phyloP scores from a whole-genome alignment of 1,284 basidiomycete genomes.

The Leccinum pachyderme region DNA sequence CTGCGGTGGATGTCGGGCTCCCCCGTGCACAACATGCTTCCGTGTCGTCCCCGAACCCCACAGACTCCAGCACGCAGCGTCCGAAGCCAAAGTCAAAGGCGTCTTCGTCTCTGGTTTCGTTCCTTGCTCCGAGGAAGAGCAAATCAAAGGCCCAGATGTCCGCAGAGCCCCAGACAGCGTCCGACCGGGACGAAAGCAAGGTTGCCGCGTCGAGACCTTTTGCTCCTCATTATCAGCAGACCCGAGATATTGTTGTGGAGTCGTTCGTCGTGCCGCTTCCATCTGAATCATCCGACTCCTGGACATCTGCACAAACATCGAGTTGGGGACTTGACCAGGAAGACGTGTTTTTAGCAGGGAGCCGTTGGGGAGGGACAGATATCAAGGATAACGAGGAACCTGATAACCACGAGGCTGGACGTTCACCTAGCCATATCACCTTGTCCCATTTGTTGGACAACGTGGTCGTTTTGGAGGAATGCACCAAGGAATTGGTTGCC shows the following conservation, averaged over 20 bases:
- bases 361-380: constrained; percentile 51
- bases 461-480: constrained; percentile 93
- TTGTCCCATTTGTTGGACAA: constrained; percentile 90
- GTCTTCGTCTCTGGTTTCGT: constrained; percentile 68
- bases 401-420: constrained; percentile 26
- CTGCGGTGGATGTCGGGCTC: constrained; percentile 44
- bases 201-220: constrained; percentile 75
- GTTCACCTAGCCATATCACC: constrained; percentile 49
- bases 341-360: constrained; percentile 59
- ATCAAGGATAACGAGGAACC: constrained; percentile 29
- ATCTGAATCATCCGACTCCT: constrained; percentile 46
- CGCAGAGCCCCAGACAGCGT: constrained; percentile 45
- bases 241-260: constrained; percentile 71
- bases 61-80: constrained; percentile 30
- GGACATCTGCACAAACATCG: constrained; percentile 54
- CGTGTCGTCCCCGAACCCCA: constrained; percentile 23
- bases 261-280: constrained; percentile 65
- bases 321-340: constrained; percentile 61
- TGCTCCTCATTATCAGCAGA: constrained; percentile 81
- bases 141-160: constrained; percentile 38
- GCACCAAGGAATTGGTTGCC: constrained; percentile 90
- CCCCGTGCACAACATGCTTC: constrained; percentile 17
- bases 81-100: constrained; percentile 57
- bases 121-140: constrained; percentile 74
- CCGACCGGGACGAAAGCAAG: constrained; percentile 38